Conservation (phyloP, 202 grass and related monocot genomes). For the Sporobolus alterniflorus region DNA sequence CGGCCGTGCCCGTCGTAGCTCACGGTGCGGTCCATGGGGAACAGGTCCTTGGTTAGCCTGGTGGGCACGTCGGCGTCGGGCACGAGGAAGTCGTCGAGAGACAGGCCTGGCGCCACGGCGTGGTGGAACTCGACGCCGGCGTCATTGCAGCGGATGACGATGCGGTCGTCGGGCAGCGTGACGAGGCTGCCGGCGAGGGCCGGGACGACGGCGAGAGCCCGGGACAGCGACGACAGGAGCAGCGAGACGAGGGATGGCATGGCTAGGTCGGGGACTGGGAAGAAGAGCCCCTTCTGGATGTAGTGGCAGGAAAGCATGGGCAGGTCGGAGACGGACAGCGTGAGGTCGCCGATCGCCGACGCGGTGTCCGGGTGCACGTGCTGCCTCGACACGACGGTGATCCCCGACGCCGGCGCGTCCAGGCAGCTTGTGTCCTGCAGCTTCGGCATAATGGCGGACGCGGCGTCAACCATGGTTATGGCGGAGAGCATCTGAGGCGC, state of each 20-base stretch:
- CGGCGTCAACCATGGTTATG: constrained; percentile 48
- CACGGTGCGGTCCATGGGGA: constrained; percentile 80
- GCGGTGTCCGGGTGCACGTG: constrained; percentile 54
- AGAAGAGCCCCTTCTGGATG: constrained; percentile 99
- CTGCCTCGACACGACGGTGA: constrained; percentile 75
- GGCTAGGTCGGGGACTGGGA: constrained; percentile 59
- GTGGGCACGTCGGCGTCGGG: constrained; percentile 65
- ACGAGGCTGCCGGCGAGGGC: constrained; percentile 81
- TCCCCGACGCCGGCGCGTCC: constrained; percentile 53
- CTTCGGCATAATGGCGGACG: constrained; percentile 44
- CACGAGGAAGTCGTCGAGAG: constrained; percentile 61
- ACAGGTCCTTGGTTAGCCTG: constrained; percentile 64
- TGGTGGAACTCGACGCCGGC: constrained; percentile 76
- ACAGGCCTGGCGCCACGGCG: constrained; percentile 54
- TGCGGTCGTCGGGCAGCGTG: constrained; percentile 71
- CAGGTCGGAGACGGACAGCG: constrained; percentile 89
- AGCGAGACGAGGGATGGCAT: constrained; percentile 60
- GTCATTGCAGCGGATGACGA: constrained; percentile 80
- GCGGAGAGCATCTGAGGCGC: constrained; percentile 55
- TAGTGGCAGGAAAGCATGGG: constrained; percentile 99
- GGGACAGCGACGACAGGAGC: constrained; percentile 70
- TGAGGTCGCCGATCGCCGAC: constrained; percentile 63
- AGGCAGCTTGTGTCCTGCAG: constrained; percentile 22
- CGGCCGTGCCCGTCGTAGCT: constrained; percentile 89
- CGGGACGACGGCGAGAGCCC: constrained; percentile 60